phyloP scores from a whole-genome alignment of 179 eudicot genomes.

The Amaranthus tricolor region DNA sequence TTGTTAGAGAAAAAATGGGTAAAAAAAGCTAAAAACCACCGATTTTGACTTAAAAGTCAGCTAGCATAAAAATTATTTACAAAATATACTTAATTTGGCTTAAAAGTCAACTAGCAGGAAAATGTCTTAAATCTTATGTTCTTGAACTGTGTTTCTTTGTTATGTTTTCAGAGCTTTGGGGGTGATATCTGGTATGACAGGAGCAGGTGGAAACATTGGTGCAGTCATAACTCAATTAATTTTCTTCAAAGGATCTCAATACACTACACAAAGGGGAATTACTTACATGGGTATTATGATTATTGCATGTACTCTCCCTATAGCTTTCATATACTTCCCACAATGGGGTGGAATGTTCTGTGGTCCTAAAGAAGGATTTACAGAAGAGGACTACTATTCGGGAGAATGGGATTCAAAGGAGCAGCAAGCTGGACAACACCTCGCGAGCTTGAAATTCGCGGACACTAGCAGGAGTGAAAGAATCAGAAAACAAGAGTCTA shows the following conservation, averaged over 20 bases:
- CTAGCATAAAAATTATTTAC: no score
- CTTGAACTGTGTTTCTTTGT: background rate
- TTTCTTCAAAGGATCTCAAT: slow-evolving; percentile 69
- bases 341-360: slow-evolving; percentile 89
- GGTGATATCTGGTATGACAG: slow-evolving; percentile 76
- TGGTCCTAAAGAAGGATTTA: slow-evolving; percentile 36
- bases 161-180: slow-evolving; percentile 56
- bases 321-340: slow-evolving; percentile 52
- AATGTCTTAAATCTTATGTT: background rate
- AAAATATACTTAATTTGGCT: no score
- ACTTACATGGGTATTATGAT: slow-evolving; percentile 76
- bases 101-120: background rate
- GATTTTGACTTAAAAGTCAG: no score
- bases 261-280: slow-evolving; percentile 60
- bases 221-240: slow-evolving; percentile 69
- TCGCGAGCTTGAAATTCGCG: slow-evolving; percentile 53
- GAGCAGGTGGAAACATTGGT: slow-evolving; percentile 73
- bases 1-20: no score
- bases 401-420: slow-evolving; percentile 54
- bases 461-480: slow-evolving; percentile 55
- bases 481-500: slow-evolving; percentile 25
- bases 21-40: no score
- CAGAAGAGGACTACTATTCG: slow-evolving; percentile 70
- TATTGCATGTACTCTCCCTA: slow-evolving; percentile 48
- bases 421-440: slow-evolving; percentile 45